Evolutionary conservation across 1,139 yeast species (phyloP).

Genomic region (Magnusiomyces magnusii): DNA sequence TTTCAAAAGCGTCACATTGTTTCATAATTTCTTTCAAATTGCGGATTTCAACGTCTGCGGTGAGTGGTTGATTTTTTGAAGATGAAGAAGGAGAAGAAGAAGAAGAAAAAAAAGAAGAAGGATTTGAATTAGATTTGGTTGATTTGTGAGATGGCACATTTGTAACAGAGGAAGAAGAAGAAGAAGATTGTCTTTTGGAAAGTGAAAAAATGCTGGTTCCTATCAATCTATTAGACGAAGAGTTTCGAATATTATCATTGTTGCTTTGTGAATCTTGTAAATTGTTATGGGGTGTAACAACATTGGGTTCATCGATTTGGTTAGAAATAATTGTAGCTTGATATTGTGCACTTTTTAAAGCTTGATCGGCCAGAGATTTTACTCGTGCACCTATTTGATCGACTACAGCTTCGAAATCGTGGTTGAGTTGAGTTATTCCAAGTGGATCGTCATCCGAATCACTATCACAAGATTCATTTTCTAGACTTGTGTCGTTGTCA

Average conservation of each 20-base stretch:
- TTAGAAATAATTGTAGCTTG: constrained; percentile 19
- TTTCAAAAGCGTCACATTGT: constrained; percentile 50
- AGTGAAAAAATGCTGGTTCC: background rate
- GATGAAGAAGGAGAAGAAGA: background rate
- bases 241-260: background rate
- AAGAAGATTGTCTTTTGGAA: background rate
- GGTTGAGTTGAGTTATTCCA: constrained; percentile 8
- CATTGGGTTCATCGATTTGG: background rate
- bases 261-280: background rate
- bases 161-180: too few relatives aligned
- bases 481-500: background rate
- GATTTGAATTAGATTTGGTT: constrained; percentile 18
- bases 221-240: background rate
- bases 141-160: background rate
- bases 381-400: constrained; percentile 18
- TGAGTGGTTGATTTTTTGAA: constrained; percentile 1
- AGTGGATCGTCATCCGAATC: constrained; percentile 11
- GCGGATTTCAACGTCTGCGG: constrained; percentile 39
- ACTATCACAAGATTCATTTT: background rate
- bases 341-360: constrained; percentile 21
- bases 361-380: constrained; percentile 21
- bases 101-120: background rate
- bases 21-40: constrained; percentile 39
- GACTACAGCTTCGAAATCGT: constrained; percentile 12
- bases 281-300: background rate